Evolutionary conservation across 2,329 filamentous ascomycete species (phyloP).

Genomic region (Microsporum canis): DNA sequence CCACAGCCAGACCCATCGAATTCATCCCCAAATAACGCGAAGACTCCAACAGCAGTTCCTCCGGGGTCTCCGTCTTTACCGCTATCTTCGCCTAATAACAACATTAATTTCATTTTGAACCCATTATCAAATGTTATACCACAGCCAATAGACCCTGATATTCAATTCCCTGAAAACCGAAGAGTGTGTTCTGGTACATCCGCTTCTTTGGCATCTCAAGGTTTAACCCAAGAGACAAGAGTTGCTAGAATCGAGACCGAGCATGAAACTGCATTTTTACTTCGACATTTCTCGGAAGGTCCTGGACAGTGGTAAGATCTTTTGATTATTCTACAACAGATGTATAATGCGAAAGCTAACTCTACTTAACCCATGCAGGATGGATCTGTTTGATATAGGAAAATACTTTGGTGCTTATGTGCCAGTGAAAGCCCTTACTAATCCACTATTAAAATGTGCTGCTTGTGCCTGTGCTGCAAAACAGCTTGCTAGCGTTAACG

Average conservation of each 20-base stretch:
- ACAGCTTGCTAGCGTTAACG: slow-evolving; percentile 45
- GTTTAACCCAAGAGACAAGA: not conserved
- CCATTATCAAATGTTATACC: slow-evolving; percentile 17
- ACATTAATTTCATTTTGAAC: slow-evolving; percentile 48
- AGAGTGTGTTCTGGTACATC: not conserved
- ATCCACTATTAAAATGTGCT: slow-evolving; percentile 40
- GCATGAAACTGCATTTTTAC: slow-evolving; percentile 48
- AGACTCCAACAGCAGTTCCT: slow-evolving; percentile 22
- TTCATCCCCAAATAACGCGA: slow-evolving; percentile 25
- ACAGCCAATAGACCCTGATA: not conserved
- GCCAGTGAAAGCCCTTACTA: slow-evolving; percentile 44
- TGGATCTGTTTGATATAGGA: slow-evolving; percentile 39
- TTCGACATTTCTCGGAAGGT: slow-evolving; percentile 50
- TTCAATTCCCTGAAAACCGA: not conserved
- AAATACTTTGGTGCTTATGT: slow-evolving; percentile 51
- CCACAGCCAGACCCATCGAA: slow-evolving; percentile 19
- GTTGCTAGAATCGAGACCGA: slow-evolving; percentile 31
- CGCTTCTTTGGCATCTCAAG: not conserved
- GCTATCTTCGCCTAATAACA: slow-evolving; percentile 35
- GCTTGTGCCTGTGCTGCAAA: slow-evolving; percentile 53
- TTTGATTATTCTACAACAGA: not conserved
- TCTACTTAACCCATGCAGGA: slow-evolving; percentile 20
- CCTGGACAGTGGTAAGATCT: slow-evolving; percentile 45
- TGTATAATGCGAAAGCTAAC: not conserved
- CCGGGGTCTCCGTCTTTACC: slow-evolving; percentile 35